Evolutionary conservation across 306 rosid genomes (phyloP), one percentile per base, ranked within the genome.

Genomic region (Casuarina cunninghamiana): DNA sequence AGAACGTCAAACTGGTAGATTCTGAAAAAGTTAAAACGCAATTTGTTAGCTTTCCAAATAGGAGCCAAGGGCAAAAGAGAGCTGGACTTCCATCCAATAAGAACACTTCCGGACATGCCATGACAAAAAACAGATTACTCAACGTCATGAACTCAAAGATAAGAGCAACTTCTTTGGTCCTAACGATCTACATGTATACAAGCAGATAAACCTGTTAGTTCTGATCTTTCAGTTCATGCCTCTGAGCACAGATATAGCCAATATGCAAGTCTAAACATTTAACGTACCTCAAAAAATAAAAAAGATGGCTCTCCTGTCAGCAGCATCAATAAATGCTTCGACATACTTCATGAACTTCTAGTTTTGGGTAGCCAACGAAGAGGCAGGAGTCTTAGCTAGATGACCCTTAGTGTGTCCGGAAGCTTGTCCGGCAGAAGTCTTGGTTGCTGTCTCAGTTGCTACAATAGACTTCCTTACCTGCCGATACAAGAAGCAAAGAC

Each of bases 381-480:
- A 84, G 70, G 84, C 89, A 69, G 97, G 89, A 50, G 89, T 43
- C 86, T 93, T 95, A 11, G 80, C 84, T 78, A 87, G 84, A 80
- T 83, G 74, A 76, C 96, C 95, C 84, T 88, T 95, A 3, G 88
- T 85, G 86, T 86, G 84, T 79, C 91, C 97, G 65, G 94, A 78
- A 35, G 94, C 89, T 86, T 89, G 99, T 76, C 97, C 97, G 49
- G 89, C 70, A 48, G 92, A 85, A 77, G 82, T 89, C 83, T 87
- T 91, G 46, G 83, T 72, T 49, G 88, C 80, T 8, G 84, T 86
- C 83, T 95, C 99, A 58, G 84, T 83, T 75, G 89, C 80, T 72
- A 80, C 71, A 69, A 89, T 72, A 71, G 99, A 95, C 83, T 95
- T 95, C 85, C 87, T 95, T 79, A 95, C 90, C 99, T 95, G 93